Base-by-base conservation (phyloP, 352 stramenopile genomes). In the Phytophthora ohioensis region DNA sequence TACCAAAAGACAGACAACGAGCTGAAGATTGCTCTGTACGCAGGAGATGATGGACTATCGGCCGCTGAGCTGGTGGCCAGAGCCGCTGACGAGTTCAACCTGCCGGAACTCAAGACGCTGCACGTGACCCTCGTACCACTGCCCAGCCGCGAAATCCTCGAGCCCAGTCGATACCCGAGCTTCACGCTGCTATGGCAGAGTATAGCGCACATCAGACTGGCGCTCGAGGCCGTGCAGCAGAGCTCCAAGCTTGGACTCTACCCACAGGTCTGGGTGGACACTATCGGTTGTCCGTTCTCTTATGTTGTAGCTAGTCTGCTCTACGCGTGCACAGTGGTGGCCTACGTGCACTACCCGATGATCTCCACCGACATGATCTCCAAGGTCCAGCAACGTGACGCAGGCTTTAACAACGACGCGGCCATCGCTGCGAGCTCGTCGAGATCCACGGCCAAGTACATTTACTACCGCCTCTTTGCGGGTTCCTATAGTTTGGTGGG, bases 311-410 rank as follows among this genome's bases (percentile, higher is more conserved):
- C 97, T 1, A 92, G 83, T 64, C 47, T 94, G 4, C 68, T 98
- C 5, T 90, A 87, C 54, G 87, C 90, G 2, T 98, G 87, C 55
- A 88, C 67, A 1, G 88, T 99, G 36, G 84, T 93, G 3, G 88
- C 96, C 48, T 99, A 99, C 87, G 96, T 99, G 31, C 98, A 99
- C 86, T 99, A 99, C 86, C 98, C 98, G 7, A 99, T 98, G 61
- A 99, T 99, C 71, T 99, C 92, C 52, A 98, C 93, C 36, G 97
- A 99, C 71, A 99, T 99, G 98, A 93, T 99, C 38, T 66, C 75
- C 38, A 86, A 96, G 39, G 97, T 99, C 5, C 91, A 91, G 67
- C 83, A 98, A 58, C 92, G 93, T 39, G 74, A 89, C 39, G 77
- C 93, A 4, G 85, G 88, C 12, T 99, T 99, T 78, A 99, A 99